Base-by-base conservation (phyloP, 75 land plant genomes). In the Pinus taeda region DNA sequence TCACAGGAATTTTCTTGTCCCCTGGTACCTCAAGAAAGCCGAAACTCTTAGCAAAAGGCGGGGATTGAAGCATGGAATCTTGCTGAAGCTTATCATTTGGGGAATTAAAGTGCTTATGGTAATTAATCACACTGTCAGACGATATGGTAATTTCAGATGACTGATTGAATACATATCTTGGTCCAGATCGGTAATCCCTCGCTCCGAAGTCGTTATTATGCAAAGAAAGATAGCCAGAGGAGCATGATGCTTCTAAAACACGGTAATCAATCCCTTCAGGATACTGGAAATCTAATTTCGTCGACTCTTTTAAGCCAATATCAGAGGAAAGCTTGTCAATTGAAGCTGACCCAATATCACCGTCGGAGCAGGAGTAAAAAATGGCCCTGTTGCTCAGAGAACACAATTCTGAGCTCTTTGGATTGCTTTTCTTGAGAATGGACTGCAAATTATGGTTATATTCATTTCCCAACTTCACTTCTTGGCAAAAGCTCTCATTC, bases 271-370 rank as follows among this genome's bases (percentile, higher is more conserved):
- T 69, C 12, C 71, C 71, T 69, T 69, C 39, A 39, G 71, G 21
- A 39, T 20, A 12, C 4, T 20, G 45, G 53, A 42, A 42, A 15
- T 69, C n/a, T 4, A 20, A 24, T 69, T 12, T 69, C 22, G 17
- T 5, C 8, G 49, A 42, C n/a, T 69, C 71, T 42, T 39, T 12
- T 20, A 69, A 69, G 53, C 71, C 42, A 39, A 18, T n/a, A 37
- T 69, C 36, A 6, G 71, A 69, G 71, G 71, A 69, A 69, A 42
- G 24, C 49, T 69, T 69, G 20, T 69, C 71, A 20, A 4, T 21
- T 69, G 71, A 69, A 39, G 45, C 42, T 69, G 71, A 69, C 20
- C 71, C 71, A n/a, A 69, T 8, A 39, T 69, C 71, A 69, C 71
- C 29, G 71, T 39, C 71, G 2, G 42, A 69, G 42, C 53, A 37